Percentiles rank a stretch among this genome's conserved stretches.
Evolutionary conservation across 495 filamentous ascomycete genomes (phyloP).

Genomic region (Aspergillus sclerotioniger): DNA sequence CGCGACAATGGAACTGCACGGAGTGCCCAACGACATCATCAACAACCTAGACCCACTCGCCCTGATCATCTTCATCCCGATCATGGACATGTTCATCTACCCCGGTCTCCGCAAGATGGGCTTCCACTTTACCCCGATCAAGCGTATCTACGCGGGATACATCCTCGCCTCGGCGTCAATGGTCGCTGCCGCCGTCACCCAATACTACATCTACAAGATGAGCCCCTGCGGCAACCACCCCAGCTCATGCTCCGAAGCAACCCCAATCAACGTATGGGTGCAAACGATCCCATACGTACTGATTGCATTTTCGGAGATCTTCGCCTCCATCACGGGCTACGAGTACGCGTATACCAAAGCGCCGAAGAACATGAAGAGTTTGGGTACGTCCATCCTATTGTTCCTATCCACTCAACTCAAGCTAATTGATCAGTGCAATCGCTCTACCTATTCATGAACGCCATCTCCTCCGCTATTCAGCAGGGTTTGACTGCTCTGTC

Average conservation of each 20-base stretch:
- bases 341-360: slow-evolving; percentile 49
- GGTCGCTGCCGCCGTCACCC: slow-evolving; percentile 58
- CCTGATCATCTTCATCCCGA: slow-evolving; percentile 67
- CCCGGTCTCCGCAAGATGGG: slow-evolving; percentile 56
- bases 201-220: slow-evolving; percentile 64
- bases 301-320: slow-evolving; percentile 64
- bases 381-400: slow-evolving; percentile 23
- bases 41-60: slow-evolving; percentile 68
- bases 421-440: slow-evolving; percentile 51
- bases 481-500: slow-evolving; percentile 61
- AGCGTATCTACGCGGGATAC: slow-evolving; percentile 67
- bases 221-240: slow-evolving; percentile 51
- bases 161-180: slow-evolving; percentile 59
- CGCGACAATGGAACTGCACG: slow-evolving; percentile 47
- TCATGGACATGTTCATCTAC: slow-evolving; percentile 65
- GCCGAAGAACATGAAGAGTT: slow-evolving; percentile 36
- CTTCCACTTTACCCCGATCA: slow-evolving; percentile 64
- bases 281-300: slow-evolving; percentile 62
- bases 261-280: slow-evolving; percentile 52
- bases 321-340: slow-evolving; percentile 57
- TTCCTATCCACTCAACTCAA: background rate
- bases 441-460: slow-evolving; percentile 61
- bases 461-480: slow-evolving; percentile 60
- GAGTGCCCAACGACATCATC: slow-evolving; percentile 67
- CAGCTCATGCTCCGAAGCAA: slow-evolving; percentile 39